These are phyloP conservation scores for Lichina pygmaea DNA, from an alignment of 495 filamentous ascomycete species.

Conservation along the genomic window DNA sequence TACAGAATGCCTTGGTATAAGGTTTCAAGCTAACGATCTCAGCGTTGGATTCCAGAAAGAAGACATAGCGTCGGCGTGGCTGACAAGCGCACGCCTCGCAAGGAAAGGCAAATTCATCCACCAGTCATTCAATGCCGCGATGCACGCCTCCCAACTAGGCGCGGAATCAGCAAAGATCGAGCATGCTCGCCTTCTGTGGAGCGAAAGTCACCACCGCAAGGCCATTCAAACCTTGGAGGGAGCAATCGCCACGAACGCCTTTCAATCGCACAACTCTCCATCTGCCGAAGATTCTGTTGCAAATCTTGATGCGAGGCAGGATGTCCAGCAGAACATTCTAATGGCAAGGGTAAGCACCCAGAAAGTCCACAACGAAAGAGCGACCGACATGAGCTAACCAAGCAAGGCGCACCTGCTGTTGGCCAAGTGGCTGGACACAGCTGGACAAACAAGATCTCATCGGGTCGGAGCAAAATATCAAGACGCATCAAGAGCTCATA, in stretches of 20 bases:
- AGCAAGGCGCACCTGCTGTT: constrained; percentile 47
- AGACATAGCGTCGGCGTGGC: constrained; percentile 63
- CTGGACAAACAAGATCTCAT: constrained; percentile 66
- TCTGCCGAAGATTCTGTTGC: constrained; percentile 15
- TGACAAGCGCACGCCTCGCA: constrained; percentile 61
- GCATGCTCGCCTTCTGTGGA: constrained; percentile 81
- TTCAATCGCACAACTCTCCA: constrained; percentile 22
- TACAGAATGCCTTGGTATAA: neutral
- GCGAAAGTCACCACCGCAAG: constrained; percentile 77
- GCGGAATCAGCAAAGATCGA: constrained; percentile 73
- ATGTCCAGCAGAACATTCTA: constrained; percentile 24
- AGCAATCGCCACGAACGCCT: constrained; percentile 52
- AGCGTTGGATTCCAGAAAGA: constrained; percentile 20
- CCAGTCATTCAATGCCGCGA: constrained; percentile 75
- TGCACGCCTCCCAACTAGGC: constrained; percentile 64
- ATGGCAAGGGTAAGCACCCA: constrained; percentile 15
- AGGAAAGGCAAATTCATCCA: constrained; percentile 59
- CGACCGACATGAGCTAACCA: too few relatives aligned
- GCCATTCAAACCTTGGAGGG: constrained; percentile 75
- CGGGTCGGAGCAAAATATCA: constrained; percentile 56
- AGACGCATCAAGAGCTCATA: constrained; percentile 30
- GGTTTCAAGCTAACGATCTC: constrained; percentile 5
- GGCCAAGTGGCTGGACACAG: constrained; percentile 88
- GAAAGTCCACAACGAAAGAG: too few relatives aligned
- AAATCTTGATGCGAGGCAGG: constrained; percentile 10